Base-by-base conservation (phyloP, 2,329 filamentous ascomycete species). In the Alternaria conjuncta region DNA sequence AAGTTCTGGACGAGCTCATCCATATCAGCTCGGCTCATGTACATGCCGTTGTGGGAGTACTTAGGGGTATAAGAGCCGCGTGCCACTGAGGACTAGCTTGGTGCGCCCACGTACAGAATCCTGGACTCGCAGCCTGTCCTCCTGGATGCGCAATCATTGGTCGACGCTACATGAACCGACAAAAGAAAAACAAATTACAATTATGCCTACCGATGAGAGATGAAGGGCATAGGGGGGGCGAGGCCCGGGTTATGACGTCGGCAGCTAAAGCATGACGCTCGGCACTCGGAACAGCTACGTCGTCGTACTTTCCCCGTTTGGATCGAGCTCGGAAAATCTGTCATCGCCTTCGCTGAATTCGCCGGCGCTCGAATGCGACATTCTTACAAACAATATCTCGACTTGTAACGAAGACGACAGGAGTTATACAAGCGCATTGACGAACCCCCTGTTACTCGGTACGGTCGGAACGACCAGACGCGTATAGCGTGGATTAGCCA, bases 251-350 rank as follows among this genome's bases (percentile, higher is more conserved):
- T 12, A 51, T 51, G 49, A 51, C 49, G 49, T 51, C 49, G 49
- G 49, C 49, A 51, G 36, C 28, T 21, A 46, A 46, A 46, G 44
- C 20, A 46, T 28, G 47, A 25, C 47, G 21, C 36, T 61, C 55
- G 60, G 55, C 60, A 57, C 20, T 60, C 58, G 58, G 58, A 60
- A 60, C 30, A 41, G 36, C 36, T 41, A 41, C 36, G 7, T 30
- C 18, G 20, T 61, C 45, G 58, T 7, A 26, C 50, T 30, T 59
- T 28, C 12, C 15, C 60, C 60, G 60, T 59, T 62, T 56, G 49
- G 49, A 62, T 59, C 55, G 60, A 59, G 28, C 30, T 62, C 60
- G 60, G 60, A 59, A 62, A 59, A 36, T 18, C 23, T 49, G 41
- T 59, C 30, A 36, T 43, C 49, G 12, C 18, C 8, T 20, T 43